phyloP scores from a whole-genome alignment of 768 basidiomycete genomes.

The Rhodotorula diobovata region DNA sequence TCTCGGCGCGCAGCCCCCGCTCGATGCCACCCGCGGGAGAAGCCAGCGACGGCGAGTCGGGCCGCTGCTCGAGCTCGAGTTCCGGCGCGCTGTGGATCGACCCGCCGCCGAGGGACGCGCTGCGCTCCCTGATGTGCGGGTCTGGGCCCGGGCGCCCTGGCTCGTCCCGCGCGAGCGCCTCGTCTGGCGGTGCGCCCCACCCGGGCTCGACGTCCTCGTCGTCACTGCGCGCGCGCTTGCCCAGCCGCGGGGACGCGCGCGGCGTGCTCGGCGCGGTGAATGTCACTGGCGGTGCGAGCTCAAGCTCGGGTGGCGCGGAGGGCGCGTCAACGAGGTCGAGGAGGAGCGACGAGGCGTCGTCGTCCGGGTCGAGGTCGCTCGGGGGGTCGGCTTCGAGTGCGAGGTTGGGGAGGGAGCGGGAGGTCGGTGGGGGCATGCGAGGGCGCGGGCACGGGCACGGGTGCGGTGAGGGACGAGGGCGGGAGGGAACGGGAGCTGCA shows the following conservation, averaged over 20 bases:
- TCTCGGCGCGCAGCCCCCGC: neutral
- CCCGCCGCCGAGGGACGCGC: neutral
- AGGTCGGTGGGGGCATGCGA: neutral
- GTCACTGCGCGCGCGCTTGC: too few species aligned
- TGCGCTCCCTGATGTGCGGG: neutral
- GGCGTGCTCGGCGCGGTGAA: too few species aligned
- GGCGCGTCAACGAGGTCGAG: neutral
- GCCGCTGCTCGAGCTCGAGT: neutral
- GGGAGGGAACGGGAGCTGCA: neutral
- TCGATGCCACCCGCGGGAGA: neutral
- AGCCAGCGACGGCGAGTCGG: too few species aligned
- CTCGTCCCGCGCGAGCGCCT: neutral
- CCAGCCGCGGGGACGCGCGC: neutral
- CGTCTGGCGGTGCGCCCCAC: too few species aligned
- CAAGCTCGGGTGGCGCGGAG: neutral
- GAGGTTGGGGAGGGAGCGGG: constrained; percentile 10
- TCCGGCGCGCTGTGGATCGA: constrained; percentile 34
- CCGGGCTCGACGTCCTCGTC: too few species aligned
- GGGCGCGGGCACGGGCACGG: too few species aligned
- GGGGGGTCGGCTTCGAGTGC: neutral
- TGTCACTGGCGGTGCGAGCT: neutral
- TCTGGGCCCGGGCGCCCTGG: too few species aligned
- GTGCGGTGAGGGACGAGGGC: neutral
- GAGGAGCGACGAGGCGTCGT: neutral
- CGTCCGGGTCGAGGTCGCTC: neutral